These are phyloP conservation scores for Amanita phalloides DNA, from an alignment of 768 basidiomycete species.

Conservation along the genomic window DNA sequence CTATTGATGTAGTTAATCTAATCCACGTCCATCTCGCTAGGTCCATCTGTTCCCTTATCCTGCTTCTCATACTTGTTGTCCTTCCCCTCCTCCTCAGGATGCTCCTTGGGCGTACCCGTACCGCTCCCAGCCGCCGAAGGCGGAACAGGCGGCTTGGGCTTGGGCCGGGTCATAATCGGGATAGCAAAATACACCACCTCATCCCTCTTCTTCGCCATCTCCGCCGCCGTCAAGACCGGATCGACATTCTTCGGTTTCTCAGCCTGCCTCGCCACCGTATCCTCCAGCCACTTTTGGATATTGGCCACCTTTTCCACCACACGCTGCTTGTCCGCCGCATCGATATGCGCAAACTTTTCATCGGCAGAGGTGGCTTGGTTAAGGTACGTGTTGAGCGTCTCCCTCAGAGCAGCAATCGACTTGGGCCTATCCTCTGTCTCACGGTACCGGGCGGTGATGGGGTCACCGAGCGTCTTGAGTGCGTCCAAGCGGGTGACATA, in stretches of 20 bases:
- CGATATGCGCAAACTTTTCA: constrained; percentile 85
- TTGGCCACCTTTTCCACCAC: constrained; percentile 88
- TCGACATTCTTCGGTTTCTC: constrained; percentile 87
- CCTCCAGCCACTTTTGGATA: constrained; percentile 92
- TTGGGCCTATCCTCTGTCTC: constrained; percentile 76
- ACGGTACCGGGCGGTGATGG: constrained; percentile 71
- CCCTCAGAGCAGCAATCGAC: constrained; percentile 68
- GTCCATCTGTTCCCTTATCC: constrained; percentile 19
- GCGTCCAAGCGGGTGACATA: constrained; percentile 77
- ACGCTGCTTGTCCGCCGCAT: constrained; percentile 75
- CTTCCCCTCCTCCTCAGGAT: constrained; percentile 26
- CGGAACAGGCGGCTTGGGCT: constrained; percentile 73
- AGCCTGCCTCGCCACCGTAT: constrained; percentile 76
- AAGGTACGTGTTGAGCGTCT: constrained; percentile 82
- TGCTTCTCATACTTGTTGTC: constrained; percentile 22
- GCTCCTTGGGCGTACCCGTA: constrained; percentile 35
- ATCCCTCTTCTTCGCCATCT: constrained; percentile 86
- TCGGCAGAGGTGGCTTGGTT: constrained; percentile 72
- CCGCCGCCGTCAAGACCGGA: constrained; percentile 68
- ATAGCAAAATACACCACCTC: constrained; percentile 85
- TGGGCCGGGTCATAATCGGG: constrained; percentile 85
- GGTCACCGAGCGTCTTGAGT: constrained; percentile 81
- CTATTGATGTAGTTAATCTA: constrained; percentile 22
- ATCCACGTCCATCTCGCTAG: constrained; percentile 80
- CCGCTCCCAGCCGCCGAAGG: constrained; percentile 65